A percentile compares a stretch with the other conserved stretches of the same genome.
Evolutionary conservation across 2,329 filamentous ascomycete species (phyloP).

Genomic region (Hymenoscyphus albidus): DNA sequence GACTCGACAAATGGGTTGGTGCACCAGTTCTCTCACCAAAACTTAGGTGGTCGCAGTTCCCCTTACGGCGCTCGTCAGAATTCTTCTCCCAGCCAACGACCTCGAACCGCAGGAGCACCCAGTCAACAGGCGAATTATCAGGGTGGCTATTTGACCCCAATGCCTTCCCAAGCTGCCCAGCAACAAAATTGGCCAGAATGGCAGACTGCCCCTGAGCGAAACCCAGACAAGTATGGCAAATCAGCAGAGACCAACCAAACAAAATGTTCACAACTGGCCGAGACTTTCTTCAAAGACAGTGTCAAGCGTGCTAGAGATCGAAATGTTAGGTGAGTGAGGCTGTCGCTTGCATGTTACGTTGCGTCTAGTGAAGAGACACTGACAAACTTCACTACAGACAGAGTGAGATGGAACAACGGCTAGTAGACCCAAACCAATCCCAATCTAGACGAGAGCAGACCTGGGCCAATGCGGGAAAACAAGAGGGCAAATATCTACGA

Average conservation of each 20-base stretch:
- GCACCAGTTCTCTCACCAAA: slow-evolving; percentile 96
- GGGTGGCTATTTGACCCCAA: slow-evolving; percentile 63
- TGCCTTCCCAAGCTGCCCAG: slow-evolving; percentile 55
- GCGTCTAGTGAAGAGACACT: background rate
- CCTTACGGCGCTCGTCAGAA: slow-evolving; percentile 65
- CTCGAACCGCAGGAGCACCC: slow-evolving; percentile 74
- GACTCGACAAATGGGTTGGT: slow-evolving; percentile 88
- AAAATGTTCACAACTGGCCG: slow-evolving; percentile 66
- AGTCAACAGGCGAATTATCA: slow-evolving; percentile 57
- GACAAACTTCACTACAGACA: slow-evolving; percentile 53
- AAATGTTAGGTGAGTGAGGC: slow-evolving; percentile 72
- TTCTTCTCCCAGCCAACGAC: slow-evolving; percentile 66
- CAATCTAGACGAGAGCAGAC: slow-evolving; percentile 78
- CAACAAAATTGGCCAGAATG: slow-evolving; percentile 64
- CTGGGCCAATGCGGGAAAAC: slow-evolving; percentile 77
- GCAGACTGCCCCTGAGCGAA: slow-evolving; percentile 72
- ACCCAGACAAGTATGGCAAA: slow-evolving; percentile 71
- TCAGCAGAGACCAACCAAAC: slow-evolving; percentile 67
- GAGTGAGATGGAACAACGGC: slow-evolving; percentile 83
- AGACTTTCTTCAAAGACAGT: slow-evolving; percentile 97
- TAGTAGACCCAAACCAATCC: slow-evolving; percentile 71
- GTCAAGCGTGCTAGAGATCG: slow-evolving; percentile 93
- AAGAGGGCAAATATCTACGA: slow-evolving; percentile 88
- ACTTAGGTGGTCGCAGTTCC: slow-evolving; percentile 70
- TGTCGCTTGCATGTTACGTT: background rate